Conservation (phyloP, 1,284 basidiomycete species). For the Clitocybe nebularis region DNA sequence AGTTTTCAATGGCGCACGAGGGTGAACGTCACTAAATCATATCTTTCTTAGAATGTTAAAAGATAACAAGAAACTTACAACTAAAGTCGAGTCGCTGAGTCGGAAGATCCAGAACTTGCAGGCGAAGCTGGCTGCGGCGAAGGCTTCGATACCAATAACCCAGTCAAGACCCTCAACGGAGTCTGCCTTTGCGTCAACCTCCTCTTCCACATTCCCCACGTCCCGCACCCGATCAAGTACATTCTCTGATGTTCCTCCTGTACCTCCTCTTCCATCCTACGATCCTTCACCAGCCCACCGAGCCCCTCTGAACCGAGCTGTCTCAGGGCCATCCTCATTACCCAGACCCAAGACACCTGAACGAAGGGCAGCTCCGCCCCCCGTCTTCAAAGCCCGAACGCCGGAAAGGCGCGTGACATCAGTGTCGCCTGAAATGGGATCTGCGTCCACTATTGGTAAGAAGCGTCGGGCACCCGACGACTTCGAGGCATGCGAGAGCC, state of each 20-base stretch:
- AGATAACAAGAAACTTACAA: conserved; percentile 69
- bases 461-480: conserved; percentile 73
- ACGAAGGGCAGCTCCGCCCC: conserved; percentile 27
- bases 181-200: conserved; percentile 18
- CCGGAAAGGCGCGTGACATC: conserved; percentile 32
- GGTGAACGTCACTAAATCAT: conserved; percentile 11
- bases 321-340: conserved; percentile 40
- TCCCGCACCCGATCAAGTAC: conserved; percentile 10
- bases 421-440: conserved; percentile 22
- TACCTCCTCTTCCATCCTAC: conserved; percentile 9
- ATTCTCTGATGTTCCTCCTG: conserved; percentile 5
- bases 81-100: conserved; percentile 63
- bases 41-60: conserved; percentile 54
- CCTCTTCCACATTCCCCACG: conserved; percentile 15
- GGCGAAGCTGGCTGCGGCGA: conserved; percentile 53
- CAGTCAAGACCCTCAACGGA: conserved; percentile 3
- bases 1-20: conserved; percentile 25
- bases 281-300: conserved; percentile 7
- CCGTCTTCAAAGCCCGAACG: conserved; percentile 47
- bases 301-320: conserved; percentile 26
- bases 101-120: conserved; percentile 70
- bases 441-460: conserved; percentile 43
- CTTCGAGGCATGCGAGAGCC: conserved; percentile 49
- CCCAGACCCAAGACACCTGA: conserved; percentile 55
- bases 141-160: conserved; percentile 32